Conservation (phyloP, 176 grass and related monocot species). For the Bromus sterilis region DNA sequence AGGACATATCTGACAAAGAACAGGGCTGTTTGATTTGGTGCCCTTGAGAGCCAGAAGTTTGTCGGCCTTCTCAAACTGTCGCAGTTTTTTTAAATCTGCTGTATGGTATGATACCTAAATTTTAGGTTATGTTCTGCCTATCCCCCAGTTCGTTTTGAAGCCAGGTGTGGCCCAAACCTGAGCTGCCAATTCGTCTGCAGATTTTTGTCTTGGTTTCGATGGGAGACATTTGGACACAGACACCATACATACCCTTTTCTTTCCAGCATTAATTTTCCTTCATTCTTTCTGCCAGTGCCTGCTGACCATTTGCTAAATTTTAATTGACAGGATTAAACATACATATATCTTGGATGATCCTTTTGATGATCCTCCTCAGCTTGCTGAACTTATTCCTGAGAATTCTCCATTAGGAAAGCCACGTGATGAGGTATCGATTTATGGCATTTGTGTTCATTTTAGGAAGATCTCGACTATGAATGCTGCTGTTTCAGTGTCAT, state of each 20-base stretch:
- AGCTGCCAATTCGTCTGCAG: not conserved
- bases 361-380: conserved; percentile 86
- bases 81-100: not conserved
- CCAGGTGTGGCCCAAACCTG: not conserved
- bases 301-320: not conserved
- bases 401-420: conserved; percentile 87
- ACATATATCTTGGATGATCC: conserved; percentile 96
- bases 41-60: not conserved
- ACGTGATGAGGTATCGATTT: conserved; percentile 54
- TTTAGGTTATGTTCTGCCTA: not conserved
- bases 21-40: not conserved
- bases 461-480: not conserved
- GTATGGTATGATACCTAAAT: not conserved
- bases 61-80: not conserved
- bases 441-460: not conserved
- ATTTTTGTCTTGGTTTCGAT: not conserved
- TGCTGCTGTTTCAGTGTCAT: not conserved
- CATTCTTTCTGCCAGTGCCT: not conserved
- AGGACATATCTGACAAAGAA: not conserved
- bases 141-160: not conserved
- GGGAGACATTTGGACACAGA: not conserved
- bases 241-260: not conserved
- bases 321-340: conserved; percentile 81
- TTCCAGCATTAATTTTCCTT: not conserved
- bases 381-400: conserved; percentile 80